Conservation (phyloP, 208 protist genomes). For the Trypanosoma scelopori region DNA sequence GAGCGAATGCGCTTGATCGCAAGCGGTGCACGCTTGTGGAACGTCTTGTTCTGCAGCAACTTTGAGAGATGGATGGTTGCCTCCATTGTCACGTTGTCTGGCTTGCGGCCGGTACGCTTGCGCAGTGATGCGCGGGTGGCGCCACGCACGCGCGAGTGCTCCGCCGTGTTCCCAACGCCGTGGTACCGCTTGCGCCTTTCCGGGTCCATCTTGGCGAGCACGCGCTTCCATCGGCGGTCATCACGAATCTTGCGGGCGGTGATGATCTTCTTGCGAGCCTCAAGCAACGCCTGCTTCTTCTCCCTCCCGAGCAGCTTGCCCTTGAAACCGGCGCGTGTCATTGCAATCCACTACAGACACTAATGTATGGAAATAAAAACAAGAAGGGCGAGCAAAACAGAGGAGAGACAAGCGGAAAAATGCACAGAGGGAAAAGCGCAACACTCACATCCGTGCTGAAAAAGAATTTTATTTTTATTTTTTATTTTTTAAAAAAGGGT, state of each 20-base stretch:
- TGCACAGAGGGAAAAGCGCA: no score
- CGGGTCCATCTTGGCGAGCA: conserved; percentile 84
- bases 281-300: conserved; percentile 76
- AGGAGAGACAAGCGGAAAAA: conserved; percentile 10
- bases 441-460: no score
- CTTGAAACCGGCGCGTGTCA: conserved; percentile 82
- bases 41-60: conserved; percentile 94
- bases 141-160: conserved; percentile 84
- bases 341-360: conserved; percentile 30
- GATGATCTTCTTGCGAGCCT: conserved; percentile 67
- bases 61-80: conserved; percentile 98
- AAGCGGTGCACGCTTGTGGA: conserved; percentile 96
- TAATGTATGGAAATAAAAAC: conserved; percentile 3
- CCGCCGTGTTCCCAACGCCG: conserved; percentile 85
- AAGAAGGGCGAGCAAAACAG: conserved; percentile 6
- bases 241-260: conserved; percentile 82
- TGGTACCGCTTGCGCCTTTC: conserved; percentile 86
- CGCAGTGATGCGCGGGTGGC: conserved; percentile 77
- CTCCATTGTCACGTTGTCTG: conserved; percentile 92
- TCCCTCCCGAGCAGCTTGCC: conserved; percentile 81
- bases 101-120: conserved; percentile 84
- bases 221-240: conserved; percentile 88
- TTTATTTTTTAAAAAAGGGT: no score
- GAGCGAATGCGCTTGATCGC: conserved; percentile 95
- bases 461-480: no score